phyloP scores from a whole-genome alignment of 2,329 filamentous ascomycete species.

The Fusarium denticulatum region DNA sequence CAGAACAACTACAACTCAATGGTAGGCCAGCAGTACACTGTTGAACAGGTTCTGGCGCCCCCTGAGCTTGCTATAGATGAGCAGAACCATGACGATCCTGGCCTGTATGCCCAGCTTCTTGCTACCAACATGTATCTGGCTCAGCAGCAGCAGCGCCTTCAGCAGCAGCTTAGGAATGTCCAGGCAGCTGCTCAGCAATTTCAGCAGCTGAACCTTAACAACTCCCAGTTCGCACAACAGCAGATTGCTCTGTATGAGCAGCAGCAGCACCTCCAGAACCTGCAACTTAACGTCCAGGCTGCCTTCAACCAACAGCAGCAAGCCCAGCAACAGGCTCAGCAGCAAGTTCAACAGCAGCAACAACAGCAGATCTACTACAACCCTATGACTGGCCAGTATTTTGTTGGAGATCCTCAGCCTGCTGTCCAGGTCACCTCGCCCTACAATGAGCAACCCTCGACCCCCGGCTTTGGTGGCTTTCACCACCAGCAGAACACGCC shows the following conservation, averaged over 20 bases:
- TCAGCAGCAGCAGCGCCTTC: conserved; percentile 92
- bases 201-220: conserved; percentile 77
- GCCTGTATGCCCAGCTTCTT: conserved; percentile 86
- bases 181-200: conserved; percentile 87
- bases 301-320: conserved; percentile 54
- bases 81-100: conserved; percentile 79
- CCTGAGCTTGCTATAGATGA: conserved; percentile 81
- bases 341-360: conserved; percentile 61
- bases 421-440: conserved; percentile 52
- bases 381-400: conserved; percentile 85
- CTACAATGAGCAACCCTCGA: conserved; percentile 57
- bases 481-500: conserved; percentile 66
- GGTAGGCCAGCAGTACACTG: conserved; percentile 69
- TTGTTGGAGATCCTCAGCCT: conserved; percentile 73
- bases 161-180: conserved; percentile 88
- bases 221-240: conserved; percentile 58
- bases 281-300: conserved; percentile 52
- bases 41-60: conserved; percentile 90
- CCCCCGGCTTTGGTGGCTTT: conserved; percentile 46
- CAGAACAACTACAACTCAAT: conserved; percentile 48
- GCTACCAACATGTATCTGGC: conserved; percentile 92
- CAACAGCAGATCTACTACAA: conserved; percentile 88
- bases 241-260: conserved; percentile 59
- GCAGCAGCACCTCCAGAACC: conserved; percentile 53
- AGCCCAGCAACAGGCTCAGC: conserved; percentile 56